Conservation (phyloP, 2,329 filamentous ascomycete genomes). For the Aspergillus sp. region DNA sequence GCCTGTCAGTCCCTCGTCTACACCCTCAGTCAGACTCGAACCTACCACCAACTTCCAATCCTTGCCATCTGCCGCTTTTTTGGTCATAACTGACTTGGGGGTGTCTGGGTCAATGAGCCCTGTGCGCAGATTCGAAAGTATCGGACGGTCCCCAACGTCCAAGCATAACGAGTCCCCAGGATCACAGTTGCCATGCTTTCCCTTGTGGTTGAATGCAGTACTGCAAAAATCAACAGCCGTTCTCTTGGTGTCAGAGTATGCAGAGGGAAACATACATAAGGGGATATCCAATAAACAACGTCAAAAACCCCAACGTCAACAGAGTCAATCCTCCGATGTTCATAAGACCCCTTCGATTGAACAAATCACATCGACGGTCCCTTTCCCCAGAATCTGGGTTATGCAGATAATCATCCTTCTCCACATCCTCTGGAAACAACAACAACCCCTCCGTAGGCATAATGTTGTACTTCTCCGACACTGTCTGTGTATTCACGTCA, state of each 20-base stretch:
- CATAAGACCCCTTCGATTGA: conserved; percentile 55
- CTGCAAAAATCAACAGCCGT: conserved; percentile 28
- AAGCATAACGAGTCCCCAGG: conserved; percentile 43
- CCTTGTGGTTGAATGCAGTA: conserved; percentile 48
- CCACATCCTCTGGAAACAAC: conserved; percentile 64
- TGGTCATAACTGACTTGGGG: conserved; percentile 50
- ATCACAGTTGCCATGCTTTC: conserved; percentile 26
- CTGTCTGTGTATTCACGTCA: conserved; percentile 63
- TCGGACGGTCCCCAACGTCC: conserved; percentile 41
- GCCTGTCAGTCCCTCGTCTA: not conserved
- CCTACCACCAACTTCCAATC: conserved; percentile 56
- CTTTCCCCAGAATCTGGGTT: conserved; percentile 62
- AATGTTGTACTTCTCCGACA: conserved; percentile 68
- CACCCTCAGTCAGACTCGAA: conserved; percentile 4
- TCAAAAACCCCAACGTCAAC: conserved; percentile 54
- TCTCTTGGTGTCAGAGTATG: conserved; percentile 6
- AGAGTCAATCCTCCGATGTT: conserved; percentile 59
- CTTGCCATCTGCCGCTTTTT: conserved; percentile 53
- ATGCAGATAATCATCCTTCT: conserved; percentile 66
- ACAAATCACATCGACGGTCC: conserved; percentile 57
- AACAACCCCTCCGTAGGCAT: conserved; percentile 59
- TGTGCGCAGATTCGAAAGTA: conserved; percentile 55
- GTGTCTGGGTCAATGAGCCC: conserved; percentile 63
- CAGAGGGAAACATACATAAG: conserved; percentile 49
- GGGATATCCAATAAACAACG: conserved; percentile 63